Base-by-base conservation (phyloP, 2,329 filamentous ascomycete species). In the Pseudovirgaria hyperparasitica region DNA sequence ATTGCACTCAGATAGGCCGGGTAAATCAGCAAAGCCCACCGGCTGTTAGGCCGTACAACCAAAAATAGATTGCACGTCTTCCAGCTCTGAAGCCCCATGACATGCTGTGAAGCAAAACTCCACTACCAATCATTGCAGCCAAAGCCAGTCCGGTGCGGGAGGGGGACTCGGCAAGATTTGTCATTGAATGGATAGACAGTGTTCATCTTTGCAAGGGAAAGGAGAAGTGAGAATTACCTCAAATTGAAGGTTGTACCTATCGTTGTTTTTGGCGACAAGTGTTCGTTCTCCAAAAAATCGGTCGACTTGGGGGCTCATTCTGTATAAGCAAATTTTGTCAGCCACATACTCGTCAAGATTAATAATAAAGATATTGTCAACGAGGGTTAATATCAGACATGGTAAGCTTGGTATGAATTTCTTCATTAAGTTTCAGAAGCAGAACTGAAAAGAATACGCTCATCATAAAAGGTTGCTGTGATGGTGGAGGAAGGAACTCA, bases 91-190 rank as follows among this genome's bases (percentile, higher is more conserved):
- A n/a, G n/a, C n/a, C n/a, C n/a, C n/a, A n/a, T n/a, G n/a, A n/a
- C n/a, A n/a, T n/a, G n/a, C n/a, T n/a, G n/a, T n/a, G n/a, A n/a
- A 47, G 42, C 51, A 50, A 60, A 71, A 79, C 77, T 81, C 72
- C 76, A 82, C 77, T 76, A 81, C 77, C 67, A 50, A 56, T 82
- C 76, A 64, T 82, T 56, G 61, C 65, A 56, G 46, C 47, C 54
- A 43, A 53, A 32, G 34, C 52, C 39, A 46, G 72, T 82, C 61
- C 52, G 70, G 76, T 80, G 72, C 54, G 76, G 70, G 67, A 82
- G 78, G 61, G 70, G 72, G 68, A 70, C 73, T 78, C 63, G 76
- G 75, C 62, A 52, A 59, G 58, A 55, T 43, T 67, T 63, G 67
- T 70, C 64, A 52, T 70, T 65, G 66, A 70, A 70, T 70, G 66